phyloP scores from a whole-genome alignment of 257 asterid species.

The Gentiana dahurica region DNA sequence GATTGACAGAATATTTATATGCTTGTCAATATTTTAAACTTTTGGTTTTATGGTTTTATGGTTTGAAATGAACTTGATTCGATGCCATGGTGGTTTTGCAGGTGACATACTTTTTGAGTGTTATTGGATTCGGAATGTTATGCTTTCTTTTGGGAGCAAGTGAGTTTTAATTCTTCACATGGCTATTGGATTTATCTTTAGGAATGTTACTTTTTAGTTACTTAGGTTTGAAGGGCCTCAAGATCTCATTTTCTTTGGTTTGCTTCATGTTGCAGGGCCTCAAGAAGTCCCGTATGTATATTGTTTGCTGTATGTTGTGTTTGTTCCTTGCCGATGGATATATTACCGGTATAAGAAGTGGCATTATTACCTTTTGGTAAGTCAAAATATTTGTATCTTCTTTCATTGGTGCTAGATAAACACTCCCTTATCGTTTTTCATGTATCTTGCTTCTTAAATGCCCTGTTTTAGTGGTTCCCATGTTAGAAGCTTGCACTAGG shows the following conservation, averaged over 20 bases:
- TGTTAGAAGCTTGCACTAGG: not conserved
- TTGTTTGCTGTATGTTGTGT: conserved; percentile 71
- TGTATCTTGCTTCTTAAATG: not conserved
- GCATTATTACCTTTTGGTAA: conserved; percentile 97
- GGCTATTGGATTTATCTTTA: no score
- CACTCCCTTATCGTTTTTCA: not conserved
- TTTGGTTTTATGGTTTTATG: conserved; percentile 2
- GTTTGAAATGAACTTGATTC: conserved; percentile 8
- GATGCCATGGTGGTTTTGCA: conserved; percentile 15
- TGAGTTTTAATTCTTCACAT: conserved; percentile 18
- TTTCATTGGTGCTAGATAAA: no score
- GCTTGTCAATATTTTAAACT: not conserved
- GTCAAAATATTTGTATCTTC: conserved; percentile 1
- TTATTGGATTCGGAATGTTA: conserved; percentile 92
- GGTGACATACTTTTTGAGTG: conserved; percentile 88
- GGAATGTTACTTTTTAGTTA: no score
- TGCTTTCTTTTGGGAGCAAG: conserved; percentile 96
- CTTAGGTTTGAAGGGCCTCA: no score
- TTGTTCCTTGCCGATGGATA: conserved; percentile 98
- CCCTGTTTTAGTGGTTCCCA: not conserved
- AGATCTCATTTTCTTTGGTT: conserved; percentile 6
- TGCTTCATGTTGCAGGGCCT: conserved; percentile 58
- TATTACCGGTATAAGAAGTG: conserved; percentile 95
- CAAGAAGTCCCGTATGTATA: conserved; percentile 86
- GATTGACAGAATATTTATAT: no score